Conservation (phyloP, 2,329 filamentous ascomycete genomes). For the Phaeophleospora eucalypticola region DNA sequence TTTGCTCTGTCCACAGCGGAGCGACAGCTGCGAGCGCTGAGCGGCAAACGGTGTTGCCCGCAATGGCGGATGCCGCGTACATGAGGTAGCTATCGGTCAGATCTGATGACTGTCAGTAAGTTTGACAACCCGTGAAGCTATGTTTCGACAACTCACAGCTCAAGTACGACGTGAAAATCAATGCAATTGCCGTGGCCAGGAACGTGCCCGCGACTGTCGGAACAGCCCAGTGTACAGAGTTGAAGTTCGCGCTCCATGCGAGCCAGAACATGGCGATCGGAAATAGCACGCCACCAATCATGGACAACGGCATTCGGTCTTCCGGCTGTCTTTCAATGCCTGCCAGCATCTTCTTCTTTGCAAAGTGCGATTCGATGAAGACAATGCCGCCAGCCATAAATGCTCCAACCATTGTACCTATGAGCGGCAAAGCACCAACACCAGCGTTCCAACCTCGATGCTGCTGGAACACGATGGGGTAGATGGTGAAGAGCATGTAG, state of each 20-base stretch:
- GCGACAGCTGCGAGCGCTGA: constrained; percentile 29
- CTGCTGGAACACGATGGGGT: constrained; percentile 51
- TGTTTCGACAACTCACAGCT: constrained; percentile 48
- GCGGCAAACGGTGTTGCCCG: constrained; percentile 29
- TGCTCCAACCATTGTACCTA: constrained; percentile 49
- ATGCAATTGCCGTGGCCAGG: constrained; percentile 38
- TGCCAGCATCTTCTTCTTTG: constrained; percentile 36
- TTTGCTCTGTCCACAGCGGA: constrained; percentile 30
- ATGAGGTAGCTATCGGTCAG: constrained; percentile 41
- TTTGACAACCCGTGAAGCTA: background rate
- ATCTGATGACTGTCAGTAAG: background rate
- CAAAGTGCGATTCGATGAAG: constrained; percentile 38
- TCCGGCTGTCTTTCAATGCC: constrained; percentile 40
- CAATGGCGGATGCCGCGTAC: constrained; percentile 31
- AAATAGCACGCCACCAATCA: constrained; percentile 32
- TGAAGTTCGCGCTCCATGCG: constrained; percentile 37
- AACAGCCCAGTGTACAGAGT: constrained; percentile 43
- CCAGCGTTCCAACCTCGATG: constrained; percentile 53
- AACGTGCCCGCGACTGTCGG: constrained; percentile 43
- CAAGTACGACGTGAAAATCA: constrained; percentile 51
- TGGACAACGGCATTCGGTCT: constrained; percentile 34
- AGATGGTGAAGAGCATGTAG: constrained; percentile 60
- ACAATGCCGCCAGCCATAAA: constrained; percentile 43
- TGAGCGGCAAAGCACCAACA: constrained; percentile 49
- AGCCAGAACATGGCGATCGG: constrained; percentile 31